Percentiles rank a stretch among this genome's conserved stretches.
Evolutionary conservation across 2,329 filamentous ascomycete species (phyloP).

Genomic region (Graphiopsis chlorocephala): DNA sequence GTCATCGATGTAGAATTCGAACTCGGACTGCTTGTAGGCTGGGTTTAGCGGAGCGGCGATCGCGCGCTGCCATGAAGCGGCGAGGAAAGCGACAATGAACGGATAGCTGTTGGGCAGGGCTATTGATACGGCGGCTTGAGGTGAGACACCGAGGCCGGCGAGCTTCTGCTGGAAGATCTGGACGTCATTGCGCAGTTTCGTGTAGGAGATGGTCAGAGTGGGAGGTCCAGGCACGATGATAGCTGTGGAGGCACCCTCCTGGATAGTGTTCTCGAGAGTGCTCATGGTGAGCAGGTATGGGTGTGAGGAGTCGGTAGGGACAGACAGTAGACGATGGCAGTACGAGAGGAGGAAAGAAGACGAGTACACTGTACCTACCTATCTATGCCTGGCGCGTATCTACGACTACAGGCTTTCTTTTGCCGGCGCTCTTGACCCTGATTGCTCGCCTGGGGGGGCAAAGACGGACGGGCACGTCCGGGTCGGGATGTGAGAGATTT

Average conservation of each 20-base stretch:
- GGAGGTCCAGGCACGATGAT: constrained; percentile 71
- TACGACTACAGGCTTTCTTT: background rate
- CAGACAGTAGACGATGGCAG: too few relatives aligned
- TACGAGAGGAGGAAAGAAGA: background rate
- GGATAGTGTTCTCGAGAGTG: constrained; percentile 59
- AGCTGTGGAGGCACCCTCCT: constrained; percentile 55
- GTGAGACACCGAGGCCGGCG: constrained; percentile 68
- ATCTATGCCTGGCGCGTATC: background rate
- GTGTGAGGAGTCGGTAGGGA: background rate
- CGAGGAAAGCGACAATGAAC: constrained; percentile 83
- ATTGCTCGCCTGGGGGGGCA: background rate
- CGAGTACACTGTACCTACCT: background rate
- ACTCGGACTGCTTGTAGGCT: constrained; percentile 84
- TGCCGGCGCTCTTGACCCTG: constrained; percentile 5
- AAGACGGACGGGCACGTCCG: constrained; percentile 3
- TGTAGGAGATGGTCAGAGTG: constrained; percentile 67
- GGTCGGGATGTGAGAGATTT: background rate
- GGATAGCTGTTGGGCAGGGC: constrained; percentile 81
- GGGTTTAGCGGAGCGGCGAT: constrained; percentile 86
- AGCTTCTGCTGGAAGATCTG: constrained; percentile 73
- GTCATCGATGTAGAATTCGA: constrained; percentile 90
- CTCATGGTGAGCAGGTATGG: constrained; percentile 42
- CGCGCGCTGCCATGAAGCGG: constrained; percentile 78
- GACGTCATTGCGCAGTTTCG: constrained; percentile 64
- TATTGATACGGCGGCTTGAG: constrained; percentile 73